Base-by-base conservation (phyloP, 2,329 filamentous ascomycete species). In the Knufia petricola region DNA sequence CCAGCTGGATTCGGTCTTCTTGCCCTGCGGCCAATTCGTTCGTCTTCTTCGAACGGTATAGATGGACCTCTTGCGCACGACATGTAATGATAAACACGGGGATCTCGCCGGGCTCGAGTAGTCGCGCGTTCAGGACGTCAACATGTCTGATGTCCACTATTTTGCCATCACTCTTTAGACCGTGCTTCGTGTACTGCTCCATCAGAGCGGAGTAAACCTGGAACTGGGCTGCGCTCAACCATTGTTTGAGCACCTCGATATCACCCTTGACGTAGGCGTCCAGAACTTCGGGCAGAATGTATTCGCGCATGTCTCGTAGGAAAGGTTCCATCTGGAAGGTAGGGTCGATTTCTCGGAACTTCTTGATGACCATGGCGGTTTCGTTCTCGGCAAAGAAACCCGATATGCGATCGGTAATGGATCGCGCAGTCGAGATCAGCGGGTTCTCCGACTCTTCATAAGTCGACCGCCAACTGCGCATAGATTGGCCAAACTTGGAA, bases 371-470 rank as follows among this genome's bases (percentile, higher is more conserved):
- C 77, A 84, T 84, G 24, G 92, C 92, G 0, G 88, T 95, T 72
- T 98, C 92, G 66, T 96, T 98, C 68, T 98, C 92, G 53, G 92
- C 92, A 58, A 98, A 98, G 72, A 95, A 98, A 23, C 92, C 88
- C 40, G 85, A 87, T 32, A 98, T 81, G 50, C 85, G 81, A 66
- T 98, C 92, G 26, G 89, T 90, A 59, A 98, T 95, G 65, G 87
- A 88, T 63, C 92, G 84, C 1, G 89, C 92, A 0, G 90, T 96
- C 40, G 82, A 85, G 55, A 98, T 87, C 37, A 98, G 75, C 4
- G 92, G 90, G 66, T 98, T 98, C 64, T 98, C 92, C 9, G 92
- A 96, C 69, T 98, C 92, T 58, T 94, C 84, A 70, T 96, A 96
- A 49, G 82, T 82, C 49, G 79, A 81, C 69, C 90, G 89, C 69